Evolutionary conservation across 2,329 filamentous ascomycete species (phyloP).

Genomic region (Allantophomopsis cytisporea): DNA sequence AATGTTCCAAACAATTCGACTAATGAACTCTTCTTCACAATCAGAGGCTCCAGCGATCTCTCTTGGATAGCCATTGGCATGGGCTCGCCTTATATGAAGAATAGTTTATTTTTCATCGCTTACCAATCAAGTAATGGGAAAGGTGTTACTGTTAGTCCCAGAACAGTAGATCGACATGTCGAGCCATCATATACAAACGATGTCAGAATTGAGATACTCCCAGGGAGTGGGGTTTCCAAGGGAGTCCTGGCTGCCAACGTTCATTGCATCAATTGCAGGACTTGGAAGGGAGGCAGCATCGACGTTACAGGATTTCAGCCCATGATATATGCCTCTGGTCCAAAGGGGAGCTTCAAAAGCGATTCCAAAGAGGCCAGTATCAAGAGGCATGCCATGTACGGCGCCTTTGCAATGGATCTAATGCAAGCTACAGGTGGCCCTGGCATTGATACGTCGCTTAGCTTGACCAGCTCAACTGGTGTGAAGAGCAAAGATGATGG

Average conservation of each 20-base stretch:
- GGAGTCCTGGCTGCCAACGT: conserved; percentile 30
- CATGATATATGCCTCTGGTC: conserved; percentile 43
- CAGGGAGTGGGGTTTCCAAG: conserved; percentile 29
- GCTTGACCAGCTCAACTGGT: too few relatives aligned
- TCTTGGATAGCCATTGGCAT: conserved; percentile 42
- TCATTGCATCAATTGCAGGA: conserved; percentile 37
- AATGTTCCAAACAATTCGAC: conserved; percentile 31
- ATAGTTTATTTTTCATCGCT: conserved; percentile 38
- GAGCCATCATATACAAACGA: conserved; percentile 34
- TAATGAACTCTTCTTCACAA: conserved; percentile 36
- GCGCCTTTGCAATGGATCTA: conserved; percentile 42
- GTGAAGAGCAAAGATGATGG: too few relatives aligned
- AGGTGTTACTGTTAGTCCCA: conserved; percentile 42
- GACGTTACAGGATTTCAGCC: conserved; percentile 32
- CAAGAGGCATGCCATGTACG: conserved; percentile 37
- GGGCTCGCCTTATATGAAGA: conserved; percentile 34
- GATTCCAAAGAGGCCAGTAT: conserved; percentile 29
- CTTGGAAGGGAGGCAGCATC: conserved; percentile 32
- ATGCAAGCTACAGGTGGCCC: conserved; percentile 30
- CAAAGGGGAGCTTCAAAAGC: conserved; percentile 26
- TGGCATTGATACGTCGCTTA: conserved; percentile 14
- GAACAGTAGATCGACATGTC: conserved; percentile 31
- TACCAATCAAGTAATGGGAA: conserved; percentile 31
- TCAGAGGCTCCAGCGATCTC: conserved; percentile 29
- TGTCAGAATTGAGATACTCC: conserved; percentile 28